These are phyloP conservation scores for Sclerotinia glacialis DNA, from an alignment of 2,329 filamentous ascomycete species.

Conservation along the genomic window DNA sequence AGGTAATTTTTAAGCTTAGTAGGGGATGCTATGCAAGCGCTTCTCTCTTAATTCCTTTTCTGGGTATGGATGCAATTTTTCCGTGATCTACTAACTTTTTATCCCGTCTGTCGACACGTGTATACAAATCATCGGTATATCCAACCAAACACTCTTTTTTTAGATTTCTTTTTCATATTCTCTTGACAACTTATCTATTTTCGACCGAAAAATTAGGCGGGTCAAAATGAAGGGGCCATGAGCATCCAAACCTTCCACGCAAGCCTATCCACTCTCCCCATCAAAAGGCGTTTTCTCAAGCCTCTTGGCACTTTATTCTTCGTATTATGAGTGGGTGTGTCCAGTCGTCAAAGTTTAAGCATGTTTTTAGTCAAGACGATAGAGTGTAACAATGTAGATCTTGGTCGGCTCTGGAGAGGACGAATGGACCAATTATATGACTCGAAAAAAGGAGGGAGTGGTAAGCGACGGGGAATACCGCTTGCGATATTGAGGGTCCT, in stretches of 20 bases:
- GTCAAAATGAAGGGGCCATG: background rate
- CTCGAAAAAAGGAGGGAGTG: background rate
- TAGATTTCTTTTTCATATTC: too few relatives aligned
- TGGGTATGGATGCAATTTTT: too few relatives aligned
- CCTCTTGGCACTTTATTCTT: background rate
- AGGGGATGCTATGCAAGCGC: too few relatives aligned
- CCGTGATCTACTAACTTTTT: background rate
- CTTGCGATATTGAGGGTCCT: background rate
- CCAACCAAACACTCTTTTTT: too few relatives aligned
- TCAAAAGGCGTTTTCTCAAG: conserved; percentile 1
- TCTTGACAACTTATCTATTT: too few relatives aligned
- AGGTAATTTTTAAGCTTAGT: conserved; percentile 10
- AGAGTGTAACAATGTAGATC: conserved; percentile 7
- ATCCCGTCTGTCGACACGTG: background rate
- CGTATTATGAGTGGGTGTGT: background rate
- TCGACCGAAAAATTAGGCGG: background rate
- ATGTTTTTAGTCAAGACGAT: conserved; percentile 8
- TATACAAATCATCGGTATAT: too few relatives aligned
- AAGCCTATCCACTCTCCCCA: conserved; percentile 14
- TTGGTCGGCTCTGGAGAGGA: background rate
- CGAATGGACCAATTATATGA: background rate
- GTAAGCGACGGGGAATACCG: background rate
- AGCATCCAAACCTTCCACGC: conserved; percentile 9
- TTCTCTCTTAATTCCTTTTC: background rate
- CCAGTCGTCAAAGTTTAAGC: conserved; percentile 14